Base-by-base conservation (phyloP, 345 rosid species). In the Aquilaria sinensis region DNA sequence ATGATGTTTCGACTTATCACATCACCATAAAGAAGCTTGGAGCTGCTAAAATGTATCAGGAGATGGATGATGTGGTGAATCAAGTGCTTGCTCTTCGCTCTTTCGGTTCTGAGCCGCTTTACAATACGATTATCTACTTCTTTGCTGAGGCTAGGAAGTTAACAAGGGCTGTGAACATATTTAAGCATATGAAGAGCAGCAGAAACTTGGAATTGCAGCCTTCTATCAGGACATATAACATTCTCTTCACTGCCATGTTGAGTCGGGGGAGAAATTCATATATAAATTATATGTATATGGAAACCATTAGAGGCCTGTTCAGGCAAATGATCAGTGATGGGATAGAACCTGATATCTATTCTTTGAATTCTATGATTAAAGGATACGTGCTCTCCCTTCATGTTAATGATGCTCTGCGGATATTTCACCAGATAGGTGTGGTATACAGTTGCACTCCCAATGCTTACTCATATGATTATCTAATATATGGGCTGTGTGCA, bases 351-450 rank as follows among this genome's bases (percentile, higher is more conserved):
- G 97, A 92, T 68, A 70, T 87, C 23, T 83, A 66, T 54, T 66
- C 87, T 0, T 67, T 86, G 83, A 86, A 86, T 66, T 77, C 83
- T 56, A 75, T 92, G 88, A 85, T 92, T 47, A 92, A 85, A 68
- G 96, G 98, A 16, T 92, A 82, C 4, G 90, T 89, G 57, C 88
- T 92, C 33, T 85, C 98, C 2, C 89, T 87, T 58, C 98, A 89
- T 51, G 90, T 92, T 23, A 92, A 92, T 51, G 97, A 92, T 72
- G 98, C 98, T 53, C 77, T 92, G 31, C 83, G 98, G 62, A 78
- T 89, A 71, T 92, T 92, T 75, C 98, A 92, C 31, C 97, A 92
- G 54, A 89, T 92, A 93, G 87, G 78, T 47, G 84, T 75, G 43
- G 83, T 87, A 15, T 92, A 92, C 53, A 65, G 71, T 32, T 87